These are phyloP conservation scores for Huntiella decipiens DNA, from an alignment of 2,329 filamentous ascomycete genomes.

Conservation along the genomic window DNA sequence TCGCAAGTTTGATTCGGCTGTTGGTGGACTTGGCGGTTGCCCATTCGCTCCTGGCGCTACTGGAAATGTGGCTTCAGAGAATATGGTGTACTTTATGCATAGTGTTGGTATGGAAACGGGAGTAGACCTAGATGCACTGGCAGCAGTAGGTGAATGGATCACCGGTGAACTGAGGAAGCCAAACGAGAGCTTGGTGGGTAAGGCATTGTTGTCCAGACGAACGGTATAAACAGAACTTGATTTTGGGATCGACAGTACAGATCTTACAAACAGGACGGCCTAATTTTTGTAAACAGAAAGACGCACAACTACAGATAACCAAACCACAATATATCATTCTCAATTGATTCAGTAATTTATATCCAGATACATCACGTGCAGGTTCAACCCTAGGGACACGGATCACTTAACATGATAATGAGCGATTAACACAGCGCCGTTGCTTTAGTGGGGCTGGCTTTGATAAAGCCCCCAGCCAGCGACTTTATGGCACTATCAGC, in stretches of 20 bases:
- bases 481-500: background rate
- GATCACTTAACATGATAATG: too few species aligned
- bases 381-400: too few species aligned
- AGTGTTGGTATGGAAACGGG: conserved; percentile 58
- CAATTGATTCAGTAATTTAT: too few species aligned
- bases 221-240: background rate
- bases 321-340: too few species aligned
- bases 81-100: conserved; percentile 62
- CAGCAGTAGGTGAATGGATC: conserved; percentile 56
- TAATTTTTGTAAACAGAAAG: too few species aligned
- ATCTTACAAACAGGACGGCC: too few species aligned
- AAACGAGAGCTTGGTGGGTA: conserved; percentile 49
- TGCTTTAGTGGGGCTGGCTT: background rate
- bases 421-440: too few species aligned
- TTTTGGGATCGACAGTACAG: too few species aligned
- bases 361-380: too few species aligned
- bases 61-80: conserved; percentile 71
- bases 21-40: conserved; percentile 66
- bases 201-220: conserved; percentile 37
- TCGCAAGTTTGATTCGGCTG: conserved; percentile 59
- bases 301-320: too few species aligned
- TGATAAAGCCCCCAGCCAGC: background rate
- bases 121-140: conserved; percentile 46
- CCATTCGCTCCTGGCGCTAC: conserved; percentile 73
- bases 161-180: conserved; percentile 39